These are phyloP conservation scores for Cymbopogon flexuosus DNA, from an alignment of 202 grass and related monocot genomes.

Conservation along the genomic window DNA sequence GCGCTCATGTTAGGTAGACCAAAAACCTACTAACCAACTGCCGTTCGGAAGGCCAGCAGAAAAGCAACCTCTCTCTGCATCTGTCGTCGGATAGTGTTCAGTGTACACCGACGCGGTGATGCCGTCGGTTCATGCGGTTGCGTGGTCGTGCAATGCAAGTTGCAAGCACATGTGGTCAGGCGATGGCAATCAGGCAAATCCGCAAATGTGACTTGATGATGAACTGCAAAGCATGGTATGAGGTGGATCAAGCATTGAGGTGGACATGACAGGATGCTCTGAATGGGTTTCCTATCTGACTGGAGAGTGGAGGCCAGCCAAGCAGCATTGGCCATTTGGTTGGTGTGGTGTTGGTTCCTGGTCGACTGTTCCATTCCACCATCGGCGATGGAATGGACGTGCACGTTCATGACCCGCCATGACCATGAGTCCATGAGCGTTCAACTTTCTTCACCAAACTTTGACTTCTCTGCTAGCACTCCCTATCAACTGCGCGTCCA, in stretches of 20 bases:
- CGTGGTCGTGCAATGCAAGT: not conserved
- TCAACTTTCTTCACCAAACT: not conserved
- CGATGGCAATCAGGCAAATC: not conserved
- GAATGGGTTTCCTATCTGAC: too few species aligned
- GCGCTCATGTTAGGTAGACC: not conserved
- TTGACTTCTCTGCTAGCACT: constrained; percentile 9
- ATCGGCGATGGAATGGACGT: not conserved
- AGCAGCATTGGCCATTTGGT: not conserved
- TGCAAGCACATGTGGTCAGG: not conserved
- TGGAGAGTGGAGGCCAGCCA: not conserved
- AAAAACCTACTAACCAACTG: constrained; percentile 2
- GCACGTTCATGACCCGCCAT: not conserved
- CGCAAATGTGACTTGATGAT: not conserved
- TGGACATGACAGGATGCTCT: too few species aligned
- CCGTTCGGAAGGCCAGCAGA: not conserved
- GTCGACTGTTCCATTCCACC: not conserved
- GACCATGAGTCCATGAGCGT: not conserved
- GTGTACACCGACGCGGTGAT: not conserved
- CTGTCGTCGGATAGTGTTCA: not conserved
- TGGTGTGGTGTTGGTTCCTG: not conserved
- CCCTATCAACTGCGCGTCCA: not conserved
- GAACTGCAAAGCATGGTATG: not conserved
- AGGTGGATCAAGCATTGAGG: not conserved
- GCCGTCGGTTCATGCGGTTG: not conserved
- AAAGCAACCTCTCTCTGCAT: not conserved